These are phyloP conservation scores for Alternaria longipes DNA, from an alignment of 2,329 filamentous ascomycete species.

Conservation along the genomic window DNA sequence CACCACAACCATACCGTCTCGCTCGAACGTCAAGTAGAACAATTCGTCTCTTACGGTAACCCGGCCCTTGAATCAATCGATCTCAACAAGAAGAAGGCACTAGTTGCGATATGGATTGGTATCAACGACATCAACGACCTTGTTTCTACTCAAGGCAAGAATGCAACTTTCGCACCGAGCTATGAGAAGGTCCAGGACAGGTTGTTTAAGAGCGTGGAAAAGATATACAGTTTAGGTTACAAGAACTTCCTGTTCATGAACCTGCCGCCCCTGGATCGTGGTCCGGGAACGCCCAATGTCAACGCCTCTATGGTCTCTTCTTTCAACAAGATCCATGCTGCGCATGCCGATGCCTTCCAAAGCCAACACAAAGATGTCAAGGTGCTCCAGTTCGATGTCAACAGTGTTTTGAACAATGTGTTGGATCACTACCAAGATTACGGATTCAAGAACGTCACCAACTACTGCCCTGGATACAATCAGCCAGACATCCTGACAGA, in stretches of 20 bases:
- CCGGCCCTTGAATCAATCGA: conserved; percentile 47
- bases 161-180: conserved; percentile 56
- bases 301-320: conserved; percentile 58
- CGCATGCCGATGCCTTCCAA: conserved; percentile 50
- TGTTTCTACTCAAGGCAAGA: conserved; percentile 47
- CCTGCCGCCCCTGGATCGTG: conserved; percentile 61
- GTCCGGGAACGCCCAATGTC: conserved; percentile 51
- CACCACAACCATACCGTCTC: conserved; percentile 63
- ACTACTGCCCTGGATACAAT: conserved; percentile 57
- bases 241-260: conserved; percentile 61
- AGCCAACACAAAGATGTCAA: conserved; percentile 43
- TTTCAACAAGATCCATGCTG: conserved; percentile 55
- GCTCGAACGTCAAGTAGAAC: conserved; percentile 61
- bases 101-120: conserved; percentile 65
- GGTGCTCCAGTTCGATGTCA: conserved; percentile 58
- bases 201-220: conserved; percentile 55
- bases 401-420: conserved; percentile 54
- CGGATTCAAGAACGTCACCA: conserved; percentile 58
- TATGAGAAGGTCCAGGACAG: conserved; percentile 56
- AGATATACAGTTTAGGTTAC: conserved; percentile 57
- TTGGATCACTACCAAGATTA: conserved; percentile 55
- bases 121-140: conserved; percentile 66
- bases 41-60: conserved; percentile 59
- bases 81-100: conserved; percentile 50
- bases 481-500: conserved; percentile 57